These are phyloP conservation scores for Tolypocladium paradoxum DNA, from an alignment of 2,329 filamentous ascomycete genomes.

Conservation along the genomic window DNA sequence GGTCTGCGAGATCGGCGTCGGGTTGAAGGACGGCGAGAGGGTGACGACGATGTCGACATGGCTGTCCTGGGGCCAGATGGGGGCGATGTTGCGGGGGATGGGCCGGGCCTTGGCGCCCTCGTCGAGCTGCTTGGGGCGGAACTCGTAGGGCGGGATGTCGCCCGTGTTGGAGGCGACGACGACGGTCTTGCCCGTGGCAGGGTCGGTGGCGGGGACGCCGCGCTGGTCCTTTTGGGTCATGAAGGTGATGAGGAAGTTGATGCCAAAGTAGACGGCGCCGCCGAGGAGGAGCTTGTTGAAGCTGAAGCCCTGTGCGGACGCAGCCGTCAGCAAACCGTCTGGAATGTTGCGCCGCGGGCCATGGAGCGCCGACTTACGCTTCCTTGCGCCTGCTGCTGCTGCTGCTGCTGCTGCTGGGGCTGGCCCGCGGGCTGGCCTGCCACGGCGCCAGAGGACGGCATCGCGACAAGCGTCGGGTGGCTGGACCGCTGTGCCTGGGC, in stretches of 20 bases:
- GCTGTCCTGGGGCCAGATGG: slow-evolving; percentile 77
- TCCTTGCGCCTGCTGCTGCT: slow-evolving; percentile 3
- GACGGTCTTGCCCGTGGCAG: slow-evolving; percentile 38
- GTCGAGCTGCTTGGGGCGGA: slow-evolving; percentile 50
- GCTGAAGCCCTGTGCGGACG: slow-evolving; percentile 19
- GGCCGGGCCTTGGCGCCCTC: slow-evolving; percentile 52
- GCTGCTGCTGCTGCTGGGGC: slow-evolving; percentile 9
- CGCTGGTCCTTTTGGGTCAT: slow-evolving; percentile 36
- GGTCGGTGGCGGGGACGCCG: slow-evolving; percentile 36
- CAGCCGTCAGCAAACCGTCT: background rate
- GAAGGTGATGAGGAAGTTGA: slow-evolving; percentile 48
- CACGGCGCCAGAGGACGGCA: slow-evolving; percentile 16
- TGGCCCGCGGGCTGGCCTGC: slow-evolving; percentile 11
- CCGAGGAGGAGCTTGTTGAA: slow-evolving; percentile 40
- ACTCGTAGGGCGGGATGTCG: slow-evolving; percentile 52
- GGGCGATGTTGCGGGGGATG: slow-evolving; percentile 62
- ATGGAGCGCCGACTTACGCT: slow-evolving; percentile 13
- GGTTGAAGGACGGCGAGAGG: slow-evolving; percentile 63
- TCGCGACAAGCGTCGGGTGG: slow-evolving; percentile 5
- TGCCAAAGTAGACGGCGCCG: slow-evolving; percentile 44
- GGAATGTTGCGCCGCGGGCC: background rate
- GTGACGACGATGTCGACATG: slow-evolving; percentile 76
- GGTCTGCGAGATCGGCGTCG: slow-evolving; percentile 55
- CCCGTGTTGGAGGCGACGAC: slow-evolving; percentile 42
- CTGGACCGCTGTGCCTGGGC: background rate